These are phyloP conservation scores for Centrapalus pauciflorus DNA, from an alignment of 129 eudicot genomes.

Conservation along the genomic window DNA sequence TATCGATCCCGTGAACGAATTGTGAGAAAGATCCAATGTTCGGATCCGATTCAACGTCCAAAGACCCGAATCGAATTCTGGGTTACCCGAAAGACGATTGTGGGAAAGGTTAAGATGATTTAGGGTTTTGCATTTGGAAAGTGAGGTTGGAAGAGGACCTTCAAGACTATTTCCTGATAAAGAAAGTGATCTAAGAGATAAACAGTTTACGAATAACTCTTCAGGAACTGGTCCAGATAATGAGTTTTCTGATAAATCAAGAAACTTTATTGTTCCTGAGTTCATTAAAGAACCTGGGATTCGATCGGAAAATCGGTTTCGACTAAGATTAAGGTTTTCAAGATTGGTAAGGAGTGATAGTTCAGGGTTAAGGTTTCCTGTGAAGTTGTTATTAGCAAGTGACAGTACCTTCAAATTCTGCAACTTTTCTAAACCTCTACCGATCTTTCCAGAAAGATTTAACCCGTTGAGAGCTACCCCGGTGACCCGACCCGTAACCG, in stretches of 20 bases:
- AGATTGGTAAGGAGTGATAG: slow-evolving; percentile 39
- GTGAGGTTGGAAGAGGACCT: slow-evolving; percentile 66
- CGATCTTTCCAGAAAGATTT: slow-evolving; percentile 72
- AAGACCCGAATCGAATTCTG: slow-evolving; percentile 37
- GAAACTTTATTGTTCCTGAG: slow-evolving; percentile 47
- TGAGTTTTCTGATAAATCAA: slow-evolving; percentile 61
- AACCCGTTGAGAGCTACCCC: slow-evolving; percentile 51
- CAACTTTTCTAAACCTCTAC: slow-evolving; percentile 71
- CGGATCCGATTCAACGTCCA: slow-evolving; percentile 66
- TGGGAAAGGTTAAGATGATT: slow-evolving; percentile 65
- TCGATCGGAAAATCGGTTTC: slow-evolving; percentile 45
- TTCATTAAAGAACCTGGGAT: slow-evolving; percentile 36
- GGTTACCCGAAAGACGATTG: slow-evolving; percentile 70
- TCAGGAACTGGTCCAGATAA: slow-evolving; percentile 70
- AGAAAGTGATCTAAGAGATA: slow-evolving; percentile 56
- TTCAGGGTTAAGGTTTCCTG: slow-evolving; percentile 50
- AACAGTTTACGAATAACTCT: slow-evolving; percentile 39
- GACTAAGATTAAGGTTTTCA: slow-evolving; percentile 56
- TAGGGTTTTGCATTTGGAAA: slow-evolving; percentile 41
- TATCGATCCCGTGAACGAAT: slow-evolving; percentile 52
- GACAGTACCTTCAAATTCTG: slow-evolving; percentile 56
- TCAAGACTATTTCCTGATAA: slow-evolving; percentile 61
- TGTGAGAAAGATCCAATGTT: slow-evolving; percentile 68
- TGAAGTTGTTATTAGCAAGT: slow-evolving; percentile 62
- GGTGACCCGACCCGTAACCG: slow-evolving; percentile 44